phyloP scores from a whole-genome alignment of 306 rosid species.

The Biancaea sappan region DNA sequence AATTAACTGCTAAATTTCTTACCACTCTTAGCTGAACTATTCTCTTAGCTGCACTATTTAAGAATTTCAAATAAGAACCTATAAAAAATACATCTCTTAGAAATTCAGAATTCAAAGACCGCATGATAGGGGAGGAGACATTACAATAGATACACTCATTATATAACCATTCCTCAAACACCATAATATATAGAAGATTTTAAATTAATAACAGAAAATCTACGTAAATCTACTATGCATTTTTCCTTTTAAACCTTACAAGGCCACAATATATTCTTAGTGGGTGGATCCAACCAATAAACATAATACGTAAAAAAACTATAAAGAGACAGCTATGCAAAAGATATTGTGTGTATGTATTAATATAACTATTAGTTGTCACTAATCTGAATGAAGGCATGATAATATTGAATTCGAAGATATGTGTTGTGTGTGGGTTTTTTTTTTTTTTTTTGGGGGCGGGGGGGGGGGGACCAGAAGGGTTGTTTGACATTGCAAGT shows the following conservation, averaged over 20 bases:
- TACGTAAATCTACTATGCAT: neutral
- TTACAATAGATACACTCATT: neutral
- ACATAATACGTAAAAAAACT: neutral
- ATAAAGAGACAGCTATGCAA: neutral
- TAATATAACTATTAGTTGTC: neutral
- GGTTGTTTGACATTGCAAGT: conserved; percentile 1
- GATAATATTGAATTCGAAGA: neutral
- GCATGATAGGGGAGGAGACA: conserved; percentile 10
- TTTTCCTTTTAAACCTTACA: neutral
- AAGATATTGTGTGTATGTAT: neutral
- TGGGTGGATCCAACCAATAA: neutral
- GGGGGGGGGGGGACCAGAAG: neutral
- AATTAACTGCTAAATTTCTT: conserved; percentile 77
- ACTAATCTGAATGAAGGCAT: neutral
- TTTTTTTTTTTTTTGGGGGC: no score
- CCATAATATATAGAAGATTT: neutral
- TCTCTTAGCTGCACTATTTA: conserved; percentile 24
- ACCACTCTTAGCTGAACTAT: conserved; percentile 34
- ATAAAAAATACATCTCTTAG: conserved; percentile 5
- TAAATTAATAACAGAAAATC: conserved; percentile 1
- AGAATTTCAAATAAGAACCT: conserved; percentile 39
- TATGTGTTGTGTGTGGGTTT: no score
- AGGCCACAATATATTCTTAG: neutral
- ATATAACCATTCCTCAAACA: neutral
- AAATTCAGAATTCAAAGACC: neutral